Conservation (phyloP, 2,329 filamentous ascomycete genomes). For the Monosporascus sp. region DNA sequence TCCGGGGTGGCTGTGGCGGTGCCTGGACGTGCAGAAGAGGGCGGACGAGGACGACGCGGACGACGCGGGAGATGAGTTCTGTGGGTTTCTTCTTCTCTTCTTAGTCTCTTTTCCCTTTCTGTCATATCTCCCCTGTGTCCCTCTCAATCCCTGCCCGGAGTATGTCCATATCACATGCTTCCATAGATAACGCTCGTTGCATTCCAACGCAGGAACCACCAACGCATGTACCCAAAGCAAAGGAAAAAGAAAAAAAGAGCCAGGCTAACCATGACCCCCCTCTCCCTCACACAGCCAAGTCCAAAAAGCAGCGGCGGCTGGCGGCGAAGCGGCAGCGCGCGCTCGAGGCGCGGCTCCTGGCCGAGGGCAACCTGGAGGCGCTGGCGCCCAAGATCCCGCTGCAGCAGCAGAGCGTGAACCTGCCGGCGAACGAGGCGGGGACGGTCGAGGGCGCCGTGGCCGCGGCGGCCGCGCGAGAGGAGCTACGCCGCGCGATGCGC, state of each 20-base stretch:
- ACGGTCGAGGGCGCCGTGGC: slow-evolving; percentile 40
- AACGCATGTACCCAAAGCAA: background rate
- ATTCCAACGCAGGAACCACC: too few species aligned
- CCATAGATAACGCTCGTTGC: too few species aligned
- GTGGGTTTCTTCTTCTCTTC: slow-evolving; percentile 45
- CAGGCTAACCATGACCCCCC: slow-evolving; percentile 3
- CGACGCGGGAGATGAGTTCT: slow-evolving; percentile 69
- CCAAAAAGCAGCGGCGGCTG: slow-evolving; percentile 71
- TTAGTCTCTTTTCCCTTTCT: background rate
- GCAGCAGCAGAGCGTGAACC: slow-evolving; percentile 72
- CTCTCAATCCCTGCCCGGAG: background rate
- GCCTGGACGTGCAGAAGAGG: slow-evolving; percentile 59
- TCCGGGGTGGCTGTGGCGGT: slow-evolving; percentile 74
- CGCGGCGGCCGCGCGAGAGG: slow-evolving; percentile 49
- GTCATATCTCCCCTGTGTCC: background rate
- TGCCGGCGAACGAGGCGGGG: slow-evolving; percentile 48
- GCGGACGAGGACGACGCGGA: slow-evolving; percentile 43
- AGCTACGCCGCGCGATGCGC: slow-evolving; percentile 67
- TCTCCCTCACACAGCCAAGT: slow-evolving; percentile 58
- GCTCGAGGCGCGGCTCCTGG: slow-evolving; percentile 54
- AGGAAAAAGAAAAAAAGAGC: background rate
- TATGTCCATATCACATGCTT: background rate
- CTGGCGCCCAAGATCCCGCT: slow-evolving; percentile 67
- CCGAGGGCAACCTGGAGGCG: slow-evolving; percentile 61
- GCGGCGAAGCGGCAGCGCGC: slow-evolving; percentile 61